Evolutionary conservation across 2,329 filamentous ascomycete genomes (phyloP), one percentile per base, ranked within the genome.

Genomic region (Epichloe festucae): DNA sequence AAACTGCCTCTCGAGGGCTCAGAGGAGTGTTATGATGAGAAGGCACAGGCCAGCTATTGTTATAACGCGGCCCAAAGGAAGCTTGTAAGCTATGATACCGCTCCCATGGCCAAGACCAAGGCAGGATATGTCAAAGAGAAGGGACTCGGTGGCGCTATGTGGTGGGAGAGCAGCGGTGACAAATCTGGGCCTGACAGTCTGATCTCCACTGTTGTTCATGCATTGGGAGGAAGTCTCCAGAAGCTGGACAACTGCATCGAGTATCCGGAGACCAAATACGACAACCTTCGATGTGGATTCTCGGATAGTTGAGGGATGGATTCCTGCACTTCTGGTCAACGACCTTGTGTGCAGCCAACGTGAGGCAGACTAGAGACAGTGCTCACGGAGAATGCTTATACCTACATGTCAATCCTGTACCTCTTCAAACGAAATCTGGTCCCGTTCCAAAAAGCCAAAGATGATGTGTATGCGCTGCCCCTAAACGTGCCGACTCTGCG

Each of bases 101-200:
- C 81, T 1, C 69, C 73, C 3, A 79, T 89, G 65, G 84, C 82
- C 3, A 72, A 73, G 57, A 64, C 70, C 57, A 97, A 96, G 73
- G 81, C 82, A 1, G 70, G 78, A 11, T 95, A 82, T 64, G 79
- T 96, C 62, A 77, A 74, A 62, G 65, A 77, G 19, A 71, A 76
- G 44, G 73, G 79, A 0, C 75, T 96, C 0, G 90, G 89, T 2
- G 91, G 91, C 17, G 88, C 78, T n/a, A 96, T 97, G 90, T 97
- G 89, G 89, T 95, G 89, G 89, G 90, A 96, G 70, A 87, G 81
- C 60, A 91, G 85, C 61, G 83, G 79, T 1, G 91, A 96, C 65
- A 83, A 82, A 62, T 63, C 67, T 3, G 82, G 81, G 0, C 71
- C 74, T 0, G 67, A 75, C 50, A 91, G 87, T 59, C 64, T 96